Conservation (phyloP, 2,329 filamentous ascomycete species). For the Sporothrix humicola region DNA sequence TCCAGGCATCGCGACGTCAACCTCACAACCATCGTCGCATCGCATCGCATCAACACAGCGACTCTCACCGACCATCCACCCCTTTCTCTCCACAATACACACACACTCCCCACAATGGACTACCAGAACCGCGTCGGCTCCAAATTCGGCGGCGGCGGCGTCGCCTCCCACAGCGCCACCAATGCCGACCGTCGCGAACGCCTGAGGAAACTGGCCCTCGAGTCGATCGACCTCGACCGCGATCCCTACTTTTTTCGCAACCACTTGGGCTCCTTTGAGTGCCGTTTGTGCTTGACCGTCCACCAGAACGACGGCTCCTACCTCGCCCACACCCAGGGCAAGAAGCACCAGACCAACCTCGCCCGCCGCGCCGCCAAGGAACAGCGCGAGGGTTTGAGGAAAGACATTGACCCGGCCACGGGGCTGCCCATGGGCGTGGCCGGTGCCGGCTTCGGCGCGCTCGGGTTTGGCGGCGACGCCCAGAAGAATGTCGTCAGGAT, state of each 20-base stretch:
- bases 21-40: background rate
- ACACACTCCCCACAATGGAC: conserved; percentile 57
- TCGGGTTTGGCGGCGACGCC: conserved; percentile 56
- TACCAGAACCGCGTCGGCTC: conserved; percentile 93
- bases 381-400: conserved; percentile 81
- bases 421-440: conserved; percentile 76
- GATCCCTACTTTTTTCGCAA: conserved; percentile 99
- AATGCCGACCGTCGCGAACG: conserved; percentile 98
- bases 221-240: conserved; percentile 98
- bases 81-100: background rate
- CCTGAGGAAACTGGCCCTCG: conserved; percentile 94
- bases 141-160: conserved; percentile 96
- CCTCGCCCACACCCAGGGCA: conserved; percentile 96
- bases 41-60: background rate
- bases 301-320: conserved; percentile 99
- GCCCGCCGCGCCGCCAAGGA: conserved; percentile 94
- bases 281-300: conserved; percentile 92
- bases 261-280: conserved; percentile 97
- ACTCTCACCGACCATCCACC: background rate
- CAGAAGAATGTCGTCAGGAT: conserved; percentile 91
- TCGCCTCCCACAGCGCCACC: conserved; percentile 89
- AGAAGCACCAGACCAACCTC: conserved; percentile 98
- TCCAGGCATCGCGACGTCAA: conserved; percentile 1
- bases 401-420: conserved; percentile 69
- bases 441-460: conserved; percentile 66